A percentile compares a stretch with the other conserved stretches of the same genome.
Evolutionary conservation across 2,329 filamentous ascomycete species (phyloP).

Genomic region (Pseudomassariella vexata): DNA sequence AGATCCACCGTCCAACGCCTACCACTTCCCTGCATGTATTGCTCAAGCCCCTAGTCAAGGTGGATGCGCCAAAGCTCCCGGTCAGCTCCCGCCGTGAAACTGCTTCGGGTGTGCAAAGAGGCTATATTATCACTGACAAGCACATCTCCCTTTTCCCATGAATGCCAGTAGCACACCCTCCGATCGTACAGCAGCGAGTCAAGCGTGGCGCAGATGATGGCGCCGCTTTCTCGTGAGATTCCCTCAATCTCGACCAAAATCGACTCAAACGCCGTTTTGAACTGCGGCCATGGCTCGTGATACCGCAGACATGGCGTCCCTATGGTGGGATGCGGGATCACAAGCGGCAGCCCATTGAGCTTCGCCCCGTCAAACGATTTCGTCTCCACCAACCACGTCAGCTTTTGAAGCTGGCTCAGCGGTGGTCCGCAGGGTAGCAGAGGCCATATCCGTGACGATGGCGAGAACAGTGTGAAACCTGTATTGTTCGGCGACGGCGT

Average conservation of each 20-base stretch:
- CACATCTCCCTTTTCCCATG: conserved; percentile 50
- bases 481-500: conserved; percentile 41
- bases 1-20: too few species aligned
- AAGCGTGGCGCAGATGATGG: conserved; percentile 31
- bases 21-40: too few species aligned
- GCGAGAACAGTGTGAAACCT: conserved; percentile 49
- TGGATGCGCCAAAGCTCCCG: conserved; percentile 46
- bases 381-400: conserved; percentile 45
- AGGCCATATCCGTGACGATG: conserved; percentile 42
- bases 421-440: conserved; percentile 33
- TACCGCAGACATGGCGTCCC: conserved; percentile 44
- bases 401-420: conserved; percentile 26
- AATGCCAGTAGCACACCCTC: conserved; percentile 41
- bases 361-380: conserved; percentile 38
- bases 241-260: conserved; percentile 18
- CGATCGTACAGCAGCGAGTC: conserved; percentile 41
- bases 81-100: conserved; percentile 35
- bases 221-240: conserved; percentile 18
- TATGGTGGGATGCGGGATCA: conserved; percentile 38
- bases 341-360: conserved; percentile 36
- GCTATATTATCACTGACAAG: conserved; percentile 46
- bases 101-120: conserved; percentile 43
- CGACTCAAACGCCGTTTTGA: conserved; percentile 44
- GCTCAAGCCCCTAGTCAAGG: conserved; percentile 31
- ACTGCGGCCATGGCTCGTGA: conserved; percentile 48